Evolutionary conservation across 768 basidiomycete species (phyloP).

Genomic region (Tylopilus plumbeoviolaceoides): DNA sequence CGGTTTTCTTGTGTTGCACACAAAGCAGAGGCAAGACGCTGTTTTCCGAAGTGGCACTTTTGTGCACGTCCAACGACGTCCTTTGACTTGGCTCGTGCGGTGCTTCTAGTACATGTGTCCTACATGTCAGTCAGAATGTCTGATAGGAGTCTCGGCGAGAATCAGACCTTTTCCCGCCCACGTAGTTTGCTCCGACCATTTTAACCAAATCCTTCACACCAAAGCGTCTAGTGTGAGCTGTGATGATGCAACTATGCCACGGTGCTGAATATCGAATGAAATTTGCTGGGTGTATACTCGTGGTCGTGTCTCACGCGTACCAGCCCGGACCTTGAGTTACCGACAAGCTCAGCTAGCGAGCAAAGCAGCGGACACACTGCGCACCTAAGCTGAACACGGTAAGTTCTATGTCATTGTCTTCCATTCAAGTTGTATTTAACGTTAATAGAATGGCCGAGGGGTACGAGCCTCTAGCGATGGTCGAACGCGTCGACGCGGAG

Average conservation of each 20-base stretch:
- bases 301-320: neutral
- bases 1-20: slow-evolving; percentile 11
- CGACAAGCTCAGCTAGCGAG: neutral
- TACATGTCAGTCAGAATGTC: neutral
- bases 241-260: neutral
- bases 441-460: slow-evolving; percentile 2
- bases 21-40: slow-evolving; percentile 50
- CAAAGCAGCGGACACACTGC: neutral
- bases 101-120: slow-evolving; percentile 41
- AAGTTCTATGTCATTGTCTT: neutral
- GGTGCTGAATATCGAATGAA: neutral
- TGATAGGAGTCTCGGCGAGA: neutral
- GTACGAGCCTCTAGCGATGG: slow-evolving; percentile 17
- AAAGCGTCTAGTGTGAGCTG: neutral
- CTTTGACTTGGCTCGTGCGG: slow-evolving; percentile 52
- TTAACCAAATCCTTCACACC: neutral
- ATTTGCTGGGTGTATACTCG: neutral
- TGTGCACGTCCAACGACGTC: slow-evolving; percentile 54
- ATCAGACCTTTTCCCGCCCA: slow-evolving; percentile 65
- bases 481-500: slow-evolving; percentile 11
- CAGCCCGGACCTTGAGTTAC: neutral
- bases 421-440: neutral
- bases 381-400: neutral
- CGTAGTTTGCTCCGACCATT: slow-evolving; percentile 72
- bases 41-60: slow-evolving; percentile 57